phyloP scores from a whole-genome alignment of 306 rosid species.

The Lagenaria siceraria region DNA sequence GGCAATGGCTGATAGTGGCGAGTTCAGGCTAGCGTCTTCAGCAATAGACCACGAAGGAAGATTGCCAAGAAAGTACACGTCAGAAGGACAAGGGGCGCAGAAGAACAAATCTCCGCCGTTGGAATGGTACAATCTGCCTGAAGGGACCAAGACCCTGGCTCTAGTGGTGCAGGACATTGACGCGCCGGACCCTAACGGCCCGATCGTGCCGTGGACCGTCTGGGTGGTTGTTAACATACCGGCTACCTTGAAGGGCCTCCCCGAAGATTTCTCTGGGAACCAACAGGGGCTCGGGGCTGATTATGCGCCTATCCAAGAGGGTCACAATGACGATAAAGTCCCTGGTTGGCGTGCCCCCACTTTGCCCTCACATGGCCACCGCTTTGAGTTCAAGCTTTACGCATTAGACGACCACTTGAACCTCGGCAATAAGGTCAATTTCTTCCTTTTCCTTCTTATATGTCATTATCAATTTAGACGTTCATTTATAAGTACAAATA shows the following conservation, averaged over 20 bases:
- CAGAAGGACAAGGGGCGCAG: conserved; percentile 68
- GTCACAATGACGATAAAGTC: conserved; percentile 44
- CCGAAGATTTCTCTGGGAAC: conserved; percentile 71
- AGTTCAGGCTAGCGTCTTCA: conserved; percentile 50
- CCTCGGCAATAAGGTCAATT: conserved; percentile 39
- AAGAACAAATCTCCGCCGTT: conserved; percentile 69
- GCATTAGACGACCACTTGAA: conserved; percentile 57
- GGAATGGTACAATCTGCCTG: conserved; percentile 76
- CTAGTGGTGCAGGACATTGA: conserved; percentile 70
- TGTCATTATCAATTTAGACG: too few relatives aligned
- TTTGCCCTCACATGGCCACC: conserved; percentile 53
- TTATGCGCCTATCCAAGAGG: conserved; percentile 37
- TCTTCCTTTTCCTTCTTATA: not conserved
- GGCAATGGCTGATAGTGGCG: conserved; percentile 27
- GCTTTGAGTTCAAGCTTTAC: conserved; percentile 54
- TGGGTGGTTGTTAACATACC: conserved; percentile 76
- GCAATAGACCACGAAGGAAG: conserved; percentile 40
- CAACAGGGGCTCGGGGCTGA: conserved; percentile 42
- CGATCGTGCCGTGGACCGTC: conserved; percentile 57
- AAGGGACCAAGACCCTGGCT: conserved; percentile 51
- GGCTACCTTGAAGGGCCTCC: conserved; percentile 31
- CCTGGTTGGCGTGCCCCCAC: conserved; percentile 77
- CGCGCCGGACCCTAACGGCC: conserved; percentile 43
- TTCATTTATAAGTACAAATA: too few relatives aligned
- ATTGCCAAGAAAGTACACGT: conserved; percentile 49